Evolutionary conservation across 2,329 filamentous ascomycete genomes (phyloP), one percentile per base, ranked within the genome.

Genomic region (Escovopsis weberi): DNA sequence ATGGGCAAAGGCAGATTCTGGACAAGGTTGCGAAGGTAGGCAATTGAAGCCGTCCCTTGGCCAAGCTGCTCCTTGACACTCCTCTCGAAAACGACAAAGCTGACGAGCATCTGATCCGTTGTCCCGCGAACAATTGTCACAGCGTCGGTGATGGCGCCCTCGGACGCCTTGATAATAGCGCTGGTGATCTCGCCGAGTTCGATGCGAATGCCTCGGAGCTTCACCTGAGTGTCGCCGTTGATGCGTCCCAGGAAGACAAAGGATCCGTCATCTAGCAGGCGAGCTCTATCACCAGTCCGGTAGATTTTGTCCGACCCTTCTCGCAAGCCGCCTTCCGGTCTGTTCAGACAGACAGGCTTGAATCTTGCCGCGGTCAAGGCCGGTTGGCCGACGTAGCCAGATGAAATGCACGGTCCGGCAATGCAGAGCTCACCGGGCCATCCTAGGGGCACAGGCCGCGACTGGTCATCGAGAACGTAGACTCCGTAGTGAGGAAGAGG

Each of bases 151-250:
- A 58, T 26, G 3, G 30, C 26, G 0, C 46, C 52, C 2, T 45
- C 12, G 4, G 44, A 41, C 4, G 48, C 38, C n/a, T 44, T 30
- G 34, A 56, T 8, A 4, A 59, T 48, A 3, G 43, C 47, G 9
- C 39, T 41, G 32, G 52, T 53, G 4, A 60, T 44, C 2, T 73
- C 70, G 3, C 51, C 47, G 0, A 74, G 52, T 5, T 74, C 69
- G 23, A 71, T 61, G 1, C 65, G 55, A 6, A 63, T 38, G 0
- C 65, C 66, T 1, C 58, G 54, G 4, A 70, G 50, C 48, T 70
- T 70, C 45, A 69, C 49, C 26, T 67, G 61, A 1, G 55, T 59
- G 46, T 69, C 63, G 2, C 59, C 62, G 1, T 38, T 50, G 6
- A 61, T 58, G 2, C 65, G 59, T 2, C 60, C 58, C 4, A 54